These are phyloP conservation scores for Lojkania enalia DNA, from an alignment of 2,329 filamentous ascomycete species.

Conservation along the genomic window DNA sequence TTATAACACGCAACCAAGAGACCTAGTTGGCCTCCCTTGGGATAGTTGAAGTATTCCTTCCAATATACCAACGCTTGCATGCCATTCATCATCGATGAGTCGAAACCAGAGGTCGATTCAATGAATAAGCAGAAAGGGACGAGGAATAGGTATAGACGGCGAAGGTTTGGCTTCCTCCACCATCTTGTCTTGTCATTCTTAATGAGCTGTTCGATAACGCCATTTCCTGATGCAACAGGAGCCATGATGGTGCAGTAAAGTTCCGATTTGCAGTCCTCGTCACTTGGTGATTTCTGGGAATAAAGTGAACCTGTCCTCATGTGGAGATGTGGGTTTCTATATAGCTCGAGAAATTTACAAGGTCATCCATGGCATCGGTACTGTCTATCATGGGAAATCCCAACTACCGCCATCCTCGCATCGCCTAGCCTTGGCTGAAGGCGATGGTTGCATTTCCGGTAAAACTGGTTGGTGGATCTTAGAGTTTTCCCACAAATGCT, in stretches of 20 bases:
- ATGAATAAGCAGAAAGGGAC: slow-evolving; percentile 65
- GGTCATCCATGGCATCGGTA: neutral
- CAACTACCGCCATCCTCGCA: neutral
- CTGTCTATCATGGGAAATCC: too few species aligned
- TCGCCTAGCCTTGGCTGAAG: neutral
- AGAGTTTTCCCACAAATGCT: neutral
- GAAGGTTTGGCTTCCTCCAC: slow-evolving; percentile 64
- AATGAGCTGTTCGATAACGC: slow-evolving; percentile 37
- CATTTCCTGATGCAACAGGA: slow-evolving; percentile 25
- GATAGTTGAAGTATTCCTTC: slow-evolving; percentile 54
- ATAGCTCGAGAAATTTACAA: neutral
- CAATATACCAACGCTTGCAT: slow-evolving; percentile 42
- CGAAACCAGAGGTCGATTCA: slow-evolving; percentile 64
- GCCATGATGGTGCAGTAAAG: slow-evolving; percentile 23
- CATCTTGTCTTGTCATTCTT: slow-evolving; percentile 51
- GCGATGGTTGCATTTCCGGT: neutral
- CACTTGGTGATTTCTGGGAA: neutral
- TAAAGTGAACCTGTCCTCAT: neutral
- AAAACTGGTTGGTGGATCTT: neutral
- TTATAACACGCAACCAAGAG: slow-evolving; percentile 64
- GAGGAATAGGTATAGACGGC: slow-evolving; percentile 60
- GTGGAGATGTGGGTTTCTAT: neutral
- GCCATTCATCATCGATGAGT: slow-evolving; percentile 54
- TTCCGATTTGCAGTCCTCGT: slow-evolving; percentile 1
- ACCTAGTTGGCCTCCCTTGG: slow-evolving; percentile 53